Base-by-base conservation (phyloP, 805 yeast species). In the Candida saitoana region DNA sequence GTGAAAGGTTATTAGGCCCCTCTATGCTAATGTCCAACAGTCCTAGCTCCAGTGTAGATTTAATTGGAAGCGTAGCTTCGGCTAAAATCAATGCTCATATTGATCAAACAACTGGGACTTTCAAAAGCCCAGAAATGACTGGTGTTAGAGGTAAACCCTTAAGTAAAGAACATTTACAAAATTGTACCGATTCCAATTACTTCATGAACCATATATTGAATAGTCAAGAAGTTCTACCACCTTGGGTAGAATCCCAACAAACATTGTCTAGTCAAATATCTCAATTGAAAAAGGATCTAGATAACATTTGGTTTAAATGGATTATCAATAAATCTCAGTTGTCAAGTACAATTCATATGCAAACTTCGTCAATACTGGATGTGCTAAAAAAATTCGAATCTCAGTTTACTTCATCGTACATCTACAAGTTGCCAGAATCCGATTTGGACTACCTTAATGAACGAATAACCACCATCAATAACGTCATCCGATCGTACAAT, bases 231-330 rank as follows among this genome's bases (percentile, higher is more conserved):
- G 80, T 87, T 1, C 66, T 80, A 8, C 96, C 96, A 0, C 95
- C 95, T 0, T 89, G 96, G 96, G 82, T 89, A 29, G 95, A 87
- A 51, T 81, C 77, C 73, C 56, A 87, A 56, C 37, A 87, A 78
- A 22, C 95, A 82, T 67, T 90, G 80, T 74, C 74, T 34, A 45
- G 52, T 2, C 76, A 75, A 29, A 69, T 84, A 6, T 55, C 51
- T 2, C 53, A 53, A 0, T 79, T 86, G 41, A 60, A 89, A 40
- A 46, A 49, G 0, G 68, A 68, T 27, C 41, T 82, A 22, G 73
- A 67, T 32, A 41, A 52, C 2, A 62, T 62, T 20, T 77, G 77
- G 78, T 38, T 48, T 18, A 40, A 49, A 38, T 27, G 50, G 18
- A 39, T 63, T 38, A 36, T 50, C 2, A 38, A 48, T 16, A 42